Base-by-base conservation (phyloP, 164 flowering plant genomes). In the Vitis amurensis region DNA sequence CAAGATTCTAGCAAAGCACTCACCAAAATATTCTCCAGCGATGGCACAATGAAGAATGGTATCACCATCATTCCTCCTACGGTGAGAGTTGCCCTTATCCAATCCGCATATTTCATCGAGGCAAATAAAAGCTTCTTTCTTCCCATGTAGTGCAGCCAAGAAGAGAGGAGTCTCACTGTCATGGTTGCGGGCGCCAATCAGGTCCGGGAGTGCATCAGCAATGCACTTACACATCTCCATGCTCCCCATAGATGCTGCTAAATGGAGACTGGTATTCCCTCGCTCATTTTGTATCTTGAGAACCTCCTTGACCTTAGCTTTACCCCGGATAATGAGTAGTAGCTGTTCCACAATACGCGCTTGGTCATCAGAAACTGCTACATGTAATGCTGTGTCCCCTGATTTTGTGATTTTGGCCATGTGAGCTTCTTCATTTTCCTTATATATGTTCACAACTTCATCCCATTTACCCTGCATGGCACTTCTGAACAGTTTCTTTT, bases 31-130 rank as follows among this genome's bases (percentile, higher is more conserved):
- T 7, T 79, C 82, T n/a, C 82, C 77, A 10, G 53, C 8, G 15
- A 81, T 81, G 61, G 84, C 78, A 27, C 48, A 59, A 50, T 82
- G 85, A 68, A 82, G 80, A 64, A 74, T 64, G 8, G 78, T 82
- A 11, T 79, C 71, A 4, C 85, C 85, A 61, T 79, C 68, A 13
- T 67, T 70, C 56, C 73, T 67, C 10, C 75, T 64, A 17, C 60
- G 55, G 14, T 48, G 58, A 3, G 11, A 12, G 5, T 27, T 15
- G 30, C 16, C 56, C 3, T 11, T 10, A 2, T 47, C 55, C 9
- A 0, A 2, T 8, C 0, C 44, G 55, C 50, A 58, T 3, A 55
- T 0, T 4, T 3, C 3, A 53, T 74, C 71, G 4, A 82, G 80
- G 67, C 57, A 63, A 30, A 76, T 71, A 59, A 79, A 82, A 19